A percentile compares a stretch with the other conserved stretches of the same genome.
Conservation (phyloP, 1,139 yeast genomes). For the Magnusiomyces paraingens region DNA sequence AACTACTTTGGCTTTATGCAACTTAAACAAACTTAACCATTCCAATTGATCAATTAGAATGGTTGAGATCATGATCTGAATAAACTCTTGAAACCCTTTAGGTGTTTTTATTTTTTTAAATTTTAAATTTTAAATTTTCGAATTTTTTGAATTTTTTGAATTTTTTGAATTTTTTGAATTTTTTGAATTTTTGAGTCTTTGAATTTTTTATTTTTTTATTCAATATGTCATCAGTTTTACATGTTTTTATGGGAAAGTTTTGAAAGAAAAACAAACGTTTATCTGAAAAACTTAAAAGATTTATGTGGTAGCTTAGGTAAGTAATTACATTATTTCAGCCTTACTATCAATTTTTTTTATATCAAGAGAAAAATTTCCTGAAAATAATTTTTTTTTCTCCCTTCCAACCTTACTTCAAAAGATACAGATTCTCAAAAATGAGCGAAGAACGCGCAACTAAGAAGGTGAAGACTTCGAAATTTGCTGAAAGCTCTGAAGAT, state of each 20-base stretch:
- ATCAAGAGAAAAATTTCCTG: neutral
- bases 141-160: neutral
- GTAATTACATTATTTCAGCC: neutral
- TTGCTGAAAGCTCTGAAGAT: neutral
- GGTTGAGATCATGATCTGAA: neutral
- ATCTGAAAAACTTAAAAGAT: neutral
- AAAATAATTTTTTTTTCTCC: neutral
- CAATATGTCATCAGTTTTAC: neutral
- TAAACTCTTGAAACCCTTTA: neutral
- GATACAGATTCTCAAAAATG: slow-evolving; percentile 10
- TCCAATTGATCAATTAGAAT: too few species aligned
- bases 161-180: neutral
- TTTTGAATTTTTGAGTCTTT: neutral
- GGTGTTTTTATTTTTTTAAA: neutral
- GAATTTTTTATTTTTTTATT: neutral
- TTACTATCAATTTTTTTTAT: neutral
- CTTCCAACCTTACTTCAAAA: neutral
- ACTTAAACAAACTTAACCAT: neutral
- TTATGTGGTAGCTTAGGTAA: neutral
- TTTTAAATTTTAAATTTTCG: neutral
- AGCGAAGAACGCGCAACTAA: slow-evolving; percentile 22
- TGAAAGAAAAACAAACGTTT: neutral
- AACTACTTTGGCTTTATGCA: too few species aligned
- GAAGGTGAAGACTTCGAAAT: slow-evolving; percentile 14
- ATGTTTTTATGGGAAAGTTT: neutral